Conservation (phyloP, 2,329 filamentous ascomycete genomes). For the Apiospora aurea region DNA sequence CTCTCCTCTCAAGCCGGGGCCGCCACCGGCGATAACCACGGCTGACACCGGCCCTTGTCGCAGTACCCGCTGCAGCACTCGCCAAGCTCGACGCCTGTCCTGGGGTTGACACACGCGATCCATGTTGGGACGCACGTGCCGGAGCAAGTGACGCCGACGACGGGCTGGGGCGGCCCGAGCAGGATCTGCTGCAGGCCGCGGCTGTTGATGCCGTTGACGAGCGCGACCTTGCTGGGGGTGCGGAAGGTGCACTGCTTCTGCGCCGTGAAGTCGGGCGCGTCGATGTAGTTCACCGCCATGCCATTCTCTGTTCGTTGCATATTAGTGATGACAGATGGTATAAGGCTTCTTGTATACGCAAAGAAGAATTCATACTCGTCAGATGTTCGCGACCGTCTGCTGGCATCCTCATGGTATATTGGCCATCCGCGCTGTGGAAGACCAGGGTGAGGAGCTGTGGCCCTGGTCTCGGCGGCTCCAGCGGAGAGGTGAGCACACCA, state of each 20-base stretch:
- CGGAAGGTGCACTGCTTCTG: slow-evolving; percentile 52
- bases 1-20: neutral
- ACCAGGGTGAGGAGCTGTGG: slow-evolving; percentile 50
- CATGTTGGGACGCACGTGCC: slow-evolving; percentile 52
- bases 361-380: slow-evolving; percentile 43
- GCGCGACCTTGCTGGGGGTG: slow-evolving; percentile 43
- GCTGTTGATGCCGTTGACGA: slow-evolving; percentile 41
- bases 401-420: slow-evolving; percentile 50
- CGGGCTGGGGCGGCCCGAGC: slow-evolving; percentile 53
- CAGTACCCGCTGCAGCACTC: slow-evolving; percentile 54
- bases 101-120: slow-evolving; percentile 45
- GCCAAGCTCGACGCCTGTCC: slow-evolving; percentile 46
- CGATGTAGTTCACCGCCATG: slow-evolving; percentile 49
- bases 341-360: neutral
- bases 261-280: slow-evolving; percentile 53
- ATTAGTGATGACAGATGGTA: neutral
- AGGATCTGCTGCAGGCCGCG: slow-evolving; percentile 48
- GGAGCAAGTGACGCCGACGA: slow-evolving; percentile 51
- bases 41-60: slow-evolving; percentile 49
- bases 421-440: slow-evolving; percentile 51
- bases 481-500: slow-evolving; percentile 30
- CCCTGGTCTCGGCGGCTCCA: slow-evolving; percentile 34
- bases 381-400: slow-evolving; percentile 48
- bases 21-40: slow-evolving; percentile 37
- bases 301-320: slow-evolving; percentile 43